Base-by-base conservation (phyloP, 2,329 filamentous ascomycete genomes). In the Myriosclerotinia duriaeana region DNA sequence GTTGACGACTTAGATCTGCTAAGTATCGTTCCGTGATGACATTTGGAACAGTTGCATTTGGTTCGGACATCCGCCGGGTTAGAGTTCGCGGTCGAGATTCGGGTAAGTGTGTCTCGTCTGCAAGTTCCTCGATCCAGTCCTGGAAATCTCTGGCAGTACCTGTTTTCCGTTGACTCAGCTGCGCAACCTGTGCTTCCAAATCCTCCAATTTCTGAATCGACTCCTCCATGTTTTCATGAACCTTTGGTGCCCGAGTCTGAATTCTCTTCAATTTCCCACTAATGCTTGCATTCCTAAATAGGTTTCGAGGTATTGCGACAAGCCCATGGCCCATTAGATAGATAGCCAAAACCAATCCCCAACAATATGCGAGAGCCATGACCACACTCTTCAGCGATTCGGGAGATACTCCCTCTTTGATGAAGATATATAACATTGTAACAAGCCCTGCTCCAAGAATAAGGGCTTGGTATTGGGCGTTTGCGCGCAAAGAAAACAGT, bases 241-340 rank as follows among this genome's bases (percentile, higher is more conserved):
- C 80, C 72, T 86, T 89, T 1, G 93, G 93, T 6, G 95, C 95
- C 69, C 89, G 85, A 11, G 83, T 82, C 76, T 98, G 93, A 46
- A 97, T 81, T 46, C 90, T 84, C 68, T 88, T 88, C 56, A 99
- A 78, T 66, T 89, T 85, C 59, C 86, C 87, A 71, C 88, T 90
- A 55, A 93, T 86, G 75, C 88, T 92, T 42, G 93, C 89, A 75
- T 92, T 90, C 67, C 89, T 87, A 74, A 95, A 89, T 20, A 99
- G 81, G 48, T 86, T 86, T 71, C 94, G 85, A 0, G 95, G 95
- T 66, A 99, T 90, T 1, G 93, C 90, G 42, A 99, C 95, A 36
- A 99, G 83, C 9, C 95, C 95, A 78, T 99, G 95, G 8, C 95
- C 95, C 94, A 99, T 98, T 52, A 99, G 83, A 75, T 97, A 98